Evolutionary conservation across 2,329 filamentous ascomycete species (phyloP).

Genomic region (Aspergillus vadensis): DNA sequence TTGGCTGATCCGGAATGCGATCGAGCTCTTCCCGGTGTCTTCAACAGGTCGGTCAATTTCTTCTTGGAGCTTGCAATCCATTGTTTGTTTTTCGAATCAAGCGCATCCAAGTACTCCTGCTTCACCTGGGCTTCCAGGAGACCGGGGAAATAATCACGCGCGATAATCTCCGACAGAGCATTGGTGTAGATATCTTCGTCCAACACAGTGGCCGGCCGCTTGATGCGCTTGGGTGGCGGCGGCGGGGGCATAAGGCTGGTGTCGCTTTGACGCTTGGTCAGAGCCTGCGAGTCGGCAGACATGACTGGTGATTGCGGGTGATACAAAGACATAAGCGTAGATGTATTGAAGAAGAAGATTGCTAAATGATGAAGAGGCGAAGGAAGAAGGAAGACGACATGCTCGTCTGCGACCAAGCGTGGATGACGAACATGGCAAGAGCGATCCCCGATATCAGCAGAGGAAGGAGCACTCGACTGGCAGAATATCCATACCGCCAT

Average conservation of each 20-base stretch:
- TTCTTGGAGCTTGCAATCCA: conserved; percentile 85
- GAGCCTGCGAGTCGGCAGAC: conserved; percentile 33
- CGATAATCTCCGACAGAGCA: conserved; percentile 89
- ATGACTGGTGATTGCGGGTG: conserved; percentile 20
- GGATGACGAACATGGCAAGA: neutral
- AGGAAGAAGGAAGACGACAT: neutral
- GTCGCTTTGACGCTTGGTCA: conserved; percentile 40
- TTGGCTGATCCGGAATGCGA: conserved; percentile 23
- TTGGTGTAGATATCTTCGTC: conserved; percentile 94
- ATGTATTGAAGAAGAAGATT: neutral
- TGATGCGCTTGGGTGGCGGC: conserved; percentile 82
- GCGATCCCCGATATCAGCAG: neutral
- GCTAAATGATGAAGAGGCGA: neutral
- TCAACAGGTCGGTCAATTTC: conserved; percentile 73
- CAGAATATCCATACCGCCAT: neutral
- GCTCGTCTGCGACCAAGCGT: neutral
- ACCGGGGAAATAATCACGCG: conserved; percentile 94
- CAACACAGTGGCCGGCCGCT: conserved; percentile 81
- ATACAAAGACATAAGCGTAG: neutral
- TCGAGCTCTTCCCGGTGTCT: conserved; percentile 64
- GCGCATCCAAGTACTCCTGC: conserved; percentile 86
- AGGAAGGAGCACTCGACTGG: neutral
- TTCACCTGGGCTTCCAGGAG: conserved; percentile 82
- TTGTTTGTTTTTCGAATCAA: conserved; percentile 78
- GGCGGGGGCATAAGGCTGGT: conserved; percentile 82